phyloP scores from a whole-genome alignment of 106 monocot genomes.

The Platanthera zijinensis region DNA sequence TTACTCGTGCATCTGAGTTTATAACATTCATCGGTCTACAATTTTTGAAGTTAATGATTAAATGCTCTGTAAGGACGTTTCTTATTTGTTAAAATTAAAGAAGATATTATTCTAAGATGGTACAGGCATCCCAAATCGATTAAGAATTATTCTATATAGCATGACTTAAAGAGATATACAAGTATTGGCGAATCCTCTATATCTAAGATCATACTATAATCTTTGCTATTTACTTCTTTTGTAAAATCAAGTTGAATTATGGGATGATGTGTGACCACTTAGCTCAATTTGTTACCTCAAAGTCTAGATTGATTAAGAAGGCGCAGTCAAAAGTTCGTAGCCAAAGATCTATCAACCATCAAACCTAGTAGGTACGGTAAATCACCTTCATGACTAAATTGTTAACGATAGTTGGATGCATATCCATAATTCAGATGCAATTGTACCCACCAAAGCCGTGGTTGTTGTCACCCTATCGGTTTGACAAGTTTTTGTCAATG shows the following conservation, averaged over 20 bases:
- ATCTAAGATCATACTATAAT: not conserved
- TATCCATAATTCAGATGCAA: not conserved
- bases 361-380: not conserved
- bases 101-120: not conserved
- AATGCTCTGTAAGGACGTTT: not conserved
- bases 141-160: not conserved
- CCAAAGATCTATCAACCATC: not conserved
- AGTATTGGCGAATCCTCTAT: not conserved
- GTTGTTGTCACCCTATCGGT: not conserved
- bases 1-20: not conserved
- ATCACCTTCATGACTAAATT: not conserved
- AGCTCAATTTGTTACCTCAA: not conserved
- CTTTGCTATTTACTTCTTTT: not conserved
- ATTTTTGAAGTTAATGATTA: not conserved
- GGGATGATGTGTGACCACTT: not conserved
- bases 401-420: not conserved
- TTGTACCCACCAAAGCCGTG: too few relatives aligned
- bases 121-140: not conserved
- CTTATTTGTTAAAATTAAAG: not conserved
- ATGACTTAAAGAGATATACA: not conserved
- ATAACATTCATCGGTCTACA: not conserved
- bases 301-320: not conserved
- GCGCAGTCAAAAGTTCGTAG: not conserved
- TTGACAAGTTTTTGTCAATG: not conserved
- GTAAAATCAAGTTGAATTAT: not conserved